Percentiles rank a stretch among this genome's conserved stretches.
Evolutionary conservation across 345 rosid species (phyloP).

Genomic region (Acer saccharum): DNA sequence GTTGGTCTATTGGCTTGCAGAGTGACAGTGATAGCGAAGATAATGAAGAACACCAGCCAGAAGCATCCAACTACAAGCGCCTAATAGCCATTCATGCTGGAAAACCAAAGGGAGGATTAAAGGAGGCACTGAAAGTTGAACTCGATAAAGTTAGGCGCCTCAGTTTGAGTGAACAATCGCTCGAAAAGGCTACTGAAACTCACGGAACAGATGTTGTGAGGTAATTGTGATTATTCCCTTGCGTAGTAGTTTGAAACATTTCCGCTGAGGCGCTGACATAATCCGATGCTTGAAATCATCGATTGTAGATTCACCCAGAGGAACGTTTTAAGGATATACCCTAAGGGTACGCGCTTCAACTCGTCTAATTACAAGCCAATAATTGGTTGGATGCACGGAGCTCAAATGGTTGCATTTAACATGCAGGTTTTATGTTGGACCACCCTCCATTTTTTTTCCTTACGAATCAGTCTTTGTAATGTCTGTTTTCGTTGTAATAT

Average conservation of each 20-base stretch:
- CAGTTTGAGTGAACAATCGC: constrained; percentile 36
- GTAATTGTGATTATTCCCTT: constrained; percentile 11
- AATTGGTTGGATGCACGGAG: constrained; percentile 80
- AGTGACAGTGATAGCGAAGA: constrained; percentile 29
- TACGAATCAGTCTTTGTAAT: not conserved
- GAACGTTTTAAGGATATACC: constrained; percentile 19
- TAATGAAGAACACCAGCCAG: constrained; percentile 19
- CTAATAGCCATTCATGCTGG: constrained; percentile 44
- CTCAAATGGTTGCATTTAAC: constrained; percentile 89
- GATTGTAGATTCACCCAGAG: constrained; percentile 32
- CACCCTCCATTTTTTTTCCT: too few species aligned
- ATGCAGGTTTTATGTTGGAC: constrained; percentile 62
- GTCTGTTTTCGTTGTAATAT: not conserved
- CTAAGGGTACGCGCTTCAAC: constrained; percentile 42
- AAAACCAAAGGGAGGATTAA: constrained; percentile 34
- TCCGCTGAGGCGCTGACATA: not conserved
- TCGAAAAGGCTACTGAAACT: constrained; percentile 33
- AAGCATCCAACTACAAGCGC: constrained; percentile 26
- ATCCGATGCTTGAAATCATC: constrained; percentile 10
- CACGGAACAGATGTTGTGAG: constrained; percentile 28
- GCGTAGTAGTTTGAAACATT: not conserved
- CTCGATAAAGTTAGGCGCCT: constrained; percentile 31
- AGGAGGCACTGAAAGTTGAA: constrained; percentile 33
- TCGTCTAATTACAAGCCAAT: constrained; percentile 81
- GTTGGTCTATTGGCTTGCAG: constrained; percentile 23